Evolutionary conservation across 768 basidiomycete genomes (phyloP), one percentile per base, ranked within the genome.

Genomic region (Imleria badia): DNA sequence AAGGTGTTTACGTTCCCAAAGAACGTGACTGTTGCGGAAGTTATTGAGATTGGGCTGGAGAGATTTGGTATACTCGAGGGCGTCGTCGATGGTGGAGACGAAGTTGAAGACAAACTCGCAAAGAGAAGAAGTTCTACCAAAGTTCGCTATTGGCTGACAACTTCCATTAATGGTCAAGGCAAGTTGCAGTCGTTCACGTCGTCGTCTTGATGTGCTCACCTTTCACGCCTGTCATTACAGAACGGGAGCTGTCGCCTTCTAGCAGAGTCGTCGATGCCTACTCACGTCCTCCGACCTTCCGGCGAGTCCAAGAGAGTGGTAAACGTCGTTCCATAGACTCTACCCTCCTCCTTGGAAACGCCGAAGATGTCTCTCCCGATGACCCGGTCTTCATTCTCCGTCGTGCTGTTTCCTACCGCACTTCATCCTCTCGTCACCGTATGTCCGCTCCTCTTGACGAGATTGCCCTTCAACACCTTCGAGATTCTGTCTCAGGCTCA

Each of bases 51-150:
- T 35, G 90, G 88, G 6, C 68, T 99, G 58, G 97, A 98, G 66
- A 75, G 94, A 54, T 98, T 98, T 66, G 97, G 97, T 3, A 97
- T 99, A 52, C 76, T 83, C 34, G 96, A 97, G 36, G 97, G 95
- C n/a, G 94, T 99, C 2, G 96, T 98, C 3, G 95, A 98, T 69
- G 97, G 97, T 3, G 97, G 97, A 2, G 97, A 99, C 69, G 96
- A 98, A 65, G 83, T 99, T 1, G 97, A 99, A 71, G 96, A 98
- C 67, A 94, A 96, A 68, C 76, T 86, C 33, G 78, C 82, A 8
- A 93, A 94, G 73, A 77, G 94, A 54, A 79, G 87, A 59, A 96
- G 92, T 66, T 77, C 82, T 8, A 71, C 81, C 10, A 80, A 91
- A 53, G 90, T 98, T 34, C 79, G 93, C 51, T 98, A 98, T 68